Percentiles rank a stretch among this genome's conserved stretches.
Conservation (phyloP, 257 asterid genomes). For the Ligustrum vulgare region DNA sequence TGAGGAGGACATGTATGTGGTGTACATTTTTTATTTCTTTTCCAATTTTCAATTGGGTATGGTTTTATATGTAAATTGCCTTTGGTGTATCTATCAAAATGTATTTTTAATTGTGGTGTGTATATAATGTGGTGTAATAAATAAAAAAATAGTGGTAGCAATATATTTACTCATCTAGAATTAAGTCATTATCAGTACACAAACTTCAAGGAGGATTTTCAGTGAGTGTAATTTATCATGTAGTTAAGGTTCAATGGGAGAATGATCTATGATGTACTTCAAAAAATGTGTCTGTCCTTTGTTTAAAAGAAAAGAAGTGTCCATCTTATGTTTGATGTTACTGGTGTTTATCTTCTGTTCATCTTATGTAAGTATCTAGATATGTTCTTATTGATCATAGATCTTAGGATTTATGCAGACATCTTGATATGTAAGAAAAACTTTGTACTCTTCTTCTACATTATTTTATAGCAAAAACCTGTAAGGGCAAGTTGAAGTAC, state of each 20-base stretch:
- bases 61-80: too few species aligned
- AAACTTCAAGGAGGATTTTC: neutral
- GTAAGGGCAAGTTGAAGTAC: neutral
- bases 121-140: too few species aligned
- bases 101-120: too few species aligned
- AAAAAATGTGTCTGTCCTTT: neutral
- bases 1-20: too few species aligned
- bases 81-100: too few species aligned
- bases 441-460: neutral
- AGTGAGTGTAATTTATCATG: neutral
- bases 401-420: slow-evolving; percentile 1
- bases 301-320: neutral
- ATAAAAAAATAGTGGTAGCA: too few species aligned
- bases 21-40: too few species aligned
- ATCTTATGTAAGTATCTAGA: neutral
- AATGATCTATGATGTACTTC: neutral
- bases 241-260: neutral
- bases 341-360: too few species aligned
- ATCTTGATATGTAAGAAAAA: neutral
- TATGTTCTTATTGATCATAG: slow-evolving; percentile 1
- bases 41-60: too few species aligned
- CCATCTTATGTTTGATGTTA: neutral
- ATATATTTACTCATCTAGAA: too few species aligned
- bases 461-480: neutral
- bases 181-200: neutral